Base-by-base conservation (phyloP, 768 basidiomycete species). In the Trametes coccinea region DNA sequence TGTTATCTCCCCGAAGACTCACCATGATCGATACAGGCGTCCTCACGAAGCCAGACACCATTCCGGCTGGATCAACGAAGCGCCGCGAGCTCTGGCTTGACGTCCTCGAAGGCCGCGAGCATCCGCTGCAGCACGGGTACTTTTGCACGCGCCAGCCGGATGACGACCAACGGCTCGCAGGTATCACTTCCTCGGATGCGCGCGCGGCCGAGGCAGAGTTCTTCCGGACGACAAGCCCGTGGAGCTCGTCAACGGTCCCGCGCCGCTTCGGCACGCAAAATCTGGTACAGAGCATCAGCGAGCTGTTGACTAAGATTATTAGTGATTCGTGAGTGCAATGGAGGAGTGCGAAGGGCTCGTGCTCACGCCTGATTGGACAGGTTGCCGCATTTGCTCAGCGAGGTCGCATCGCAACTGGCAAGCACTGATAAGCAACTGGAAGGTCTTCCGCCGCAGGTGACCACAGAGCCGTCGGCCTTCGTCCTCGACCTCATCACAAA, bases 71-170 rank as follows among this genome's bases (percentile, higher is more conserved):
- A 5, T 64, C 77, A 27, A 73, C 70, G 3, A 71, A 78, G 61
- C 59, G 76, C 49, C 73, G 74, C 11, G 60, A 73, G 22, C 43
- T 71, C 29, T 84, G 81, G 80, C 67, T 82, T 6, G 77, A 79
- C 1, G 77, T 86, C 2, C 72, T 90, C 14, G 78, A 85, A 63
- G 85, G 83, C 27, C 75, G 75, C 44, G 49, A 70, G 48, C 72
- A 86, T 65, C 60, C 30, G 16, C 73, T 89, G 54, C 77, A 67
- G 37, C 85, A 67, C 37, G 70, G 70, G 2, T 89, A 89, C 62
- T 89, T 82, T 61, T 87, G 85, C 31, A 84, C 87, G 22, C 85
- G 86, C 44, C 83, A 87, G 29, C 86, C 86, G 0, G 82, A 87
- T 56, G 89, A 89, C 62, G 76, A 71, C 4, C 80, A 87, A 57